Evolutionary conservation across 1,139 yeast genomes (phyloP).

Genomic region (Saccharomyces hybrid): DNA sequence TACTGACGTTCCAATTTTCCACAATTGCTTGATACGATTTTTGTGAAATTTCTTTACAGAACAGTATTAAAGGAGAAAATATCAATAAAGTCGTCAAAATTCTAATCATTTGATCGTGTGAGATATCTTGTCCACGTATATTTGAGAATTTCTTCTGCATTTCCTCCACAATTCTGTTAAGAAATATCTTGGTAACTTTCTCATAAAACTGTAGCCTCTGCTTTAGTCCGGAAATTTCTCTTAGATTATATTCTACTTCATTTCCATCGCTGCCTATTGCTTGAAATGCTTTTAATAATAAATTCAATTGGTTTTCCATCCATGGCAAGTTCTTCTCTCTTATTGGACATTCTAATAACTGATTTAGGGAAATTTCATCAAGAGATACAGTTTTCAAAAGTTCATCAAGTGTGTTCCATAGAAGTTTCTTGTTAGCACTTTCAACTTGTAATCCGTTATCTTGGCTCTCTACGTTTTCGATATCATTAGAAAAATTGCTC

Average conservation of each 20-base stretch:
- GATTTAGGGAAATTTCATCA: constrained; percentile 46
- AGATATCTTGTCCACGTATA: constrained; percentile 31
- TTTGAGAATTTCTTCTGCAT: constrained; percentile 39
- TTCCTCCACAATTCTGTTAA: constrained; percentile 42
- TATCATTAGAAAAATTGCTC: constrained; percentile 56
- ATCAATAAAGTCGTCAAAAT: constrained; percentile 42
- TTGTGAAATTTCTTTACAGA: constrained; percentile 51
- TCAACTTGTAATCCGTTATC: constrained; percentile 80
- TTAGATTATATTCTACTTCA: constrained; percentile 41
- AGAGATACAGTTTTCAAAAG: constrained; percentile 64
- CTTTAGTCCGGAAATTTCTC: constrained; percentile 64
- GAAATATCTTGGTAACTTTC: constrained; percentile 46
- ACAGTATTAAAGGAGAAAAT: constrained; percentile 57
- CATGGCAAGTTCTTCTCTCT: constrained; percentile 40
- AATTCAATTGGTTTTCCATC: constrained; percentile 53
- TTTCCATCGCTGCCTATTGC: constrained; percentile 48
- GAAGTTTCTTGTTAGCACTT: constrained; percentile 67
- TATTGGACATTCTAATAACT: constrained; percentile 43
- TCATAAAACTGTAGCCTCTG: constrained; percentile 63
- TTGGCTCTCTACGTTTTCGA: constrained; percentile 64
- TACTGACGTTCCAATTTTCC: constrained; percentile 25
- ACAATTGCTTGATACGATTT: constrained; percentile 38
- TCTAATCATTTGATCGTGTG: constrained; percentile 24
- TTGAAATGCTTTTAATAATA: constrained; percentile 54
- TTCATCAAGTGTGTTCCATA: constrained; percentile 63